A percentile compares a stretch with the other conserved stretches of the same genome.
These are phyloP conservation scores for Alliaria petiolata DNA, from an alignment of 345 rosid species.

Conservation along the genomic window DNA sequence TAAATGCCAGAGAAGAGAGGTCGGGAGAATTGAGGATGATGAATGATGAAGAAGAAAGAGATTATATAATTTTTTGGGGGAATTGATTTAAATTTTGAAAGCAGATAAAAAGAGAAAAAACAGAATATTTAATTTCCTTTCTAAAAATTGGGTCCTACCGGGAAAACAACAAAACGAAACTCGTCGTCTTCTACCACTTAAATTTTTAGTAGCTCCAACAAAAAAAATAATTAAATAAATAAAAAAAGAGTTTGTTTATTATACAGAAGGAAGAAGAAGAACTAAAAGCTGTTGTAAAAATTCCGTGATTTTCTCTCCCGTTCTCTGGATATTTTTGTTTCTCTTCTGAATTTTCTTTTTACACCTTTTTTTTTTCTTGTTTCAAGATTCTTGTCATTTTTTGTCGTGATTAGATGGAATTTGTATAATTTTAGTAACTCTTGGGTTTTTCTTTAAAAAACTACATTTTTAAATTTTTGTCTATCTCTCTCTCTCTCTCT, in stretches of 20 bases:
- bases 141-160: not conserved
- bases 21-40: not conserved
- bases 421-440: constrained; percentile 30
- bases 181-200: constrained; percentile 30
- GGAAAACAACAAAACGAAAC: constrained; percentile 26
- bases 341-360: not conserved
- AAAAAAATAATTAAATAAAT: not conserved
- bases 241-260: not conserved
- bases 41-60: constrained; percentile 6
- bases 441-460: not conserved
- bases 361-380: not conserved
- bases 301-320: constrained; percentile 21
- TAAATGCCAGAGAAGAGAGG: constrained; percentile 20
- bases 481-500: constrained; percentile 23
- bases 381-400: constrained; percentile 15
- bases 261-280: too few species aligned
- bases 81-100: not conserved
- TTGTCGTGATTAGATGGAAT: constrained; percentile 23
- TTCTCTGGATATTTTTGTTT: not conserved
- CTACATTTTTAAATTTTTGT: too few species aligned
- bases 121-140: not conserved
- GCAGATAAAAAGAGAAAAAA: not conserved
- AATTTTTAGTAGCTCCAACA: constrained; percentile 26
- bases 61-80: not conserved
- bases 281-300: constrained; percentile 11